Percentiles rank a stretch among this genome's conserved stretches.
These are phyloP conservation scores for Aeschynomene evenia DNA, from an alignment of 306 rosid species.

Conservation along the genomic window DNA sequence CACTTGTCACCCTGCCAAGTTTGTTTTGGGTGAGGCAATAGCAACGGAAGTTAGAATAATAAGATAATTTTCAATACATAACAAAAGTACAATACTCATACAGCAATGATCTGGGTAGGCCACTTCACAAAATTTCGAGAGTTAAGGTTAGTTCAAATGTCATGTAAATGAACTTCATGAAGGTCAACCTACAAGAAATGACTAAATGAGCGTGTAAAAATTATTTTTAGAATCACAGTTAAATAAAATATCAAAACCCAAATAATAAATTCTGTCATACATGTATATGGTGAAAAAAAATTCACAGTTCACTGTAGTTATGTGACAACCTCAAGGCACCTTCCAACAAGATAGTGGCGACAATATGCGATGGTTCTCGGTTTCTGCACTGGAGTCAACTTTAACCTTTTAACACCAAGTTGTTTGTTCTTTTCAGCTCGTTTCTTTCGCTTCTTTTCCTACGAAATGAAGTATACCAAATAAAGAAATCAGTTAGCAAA, in stretches of 20 bases:
- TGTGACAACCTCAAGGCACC: conserved; percentile 71
- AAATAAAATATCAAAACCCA: conserved; percentile 17
- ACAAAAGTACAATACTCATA: not conserved
- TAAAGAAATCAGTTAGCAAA: conserved; percentile 4
- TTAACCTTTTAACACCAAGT: conserved; percentile 75
- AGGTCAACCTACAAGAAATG: not conserved
- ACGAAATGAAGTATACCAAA: conserved; percentile 27
- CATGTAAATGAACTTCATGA: not conserved
- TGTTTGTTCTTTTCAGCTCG: conserved; percentile 68
- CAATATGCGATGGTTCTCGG: conserved; percentile 54
- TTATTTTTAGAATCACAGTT: conserved; percentile 5
- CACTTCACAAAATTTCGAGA: too few relatives aligned
- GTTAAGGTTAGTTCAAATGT: not conserved
- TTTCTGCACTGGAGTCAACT: conserved; percentile 47
- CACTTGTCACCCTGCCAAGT: conserved; percentile 81
- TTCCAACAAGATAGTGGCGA: conserved; percentile 72
- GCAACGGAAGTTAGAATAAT: conserved; percentile 25
- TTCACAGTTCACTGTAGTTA: not conserved
- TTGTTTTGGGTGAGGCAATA: conserved; percentile 9
- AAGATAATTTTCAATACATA: not conserved
- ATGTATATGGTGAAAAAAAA: conserved; percentile 6
- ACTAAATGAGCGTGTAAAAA: not conserved
- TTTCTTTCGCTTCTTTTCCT: conserved; percentile 54
- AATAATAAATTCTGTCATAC: not conserved
- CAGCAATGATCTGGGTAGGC: not conserved